Conservation (phyloP, 2,329 filamentous ascomycete genomes). For the Pseudogymnoascus sp. region DNA sequence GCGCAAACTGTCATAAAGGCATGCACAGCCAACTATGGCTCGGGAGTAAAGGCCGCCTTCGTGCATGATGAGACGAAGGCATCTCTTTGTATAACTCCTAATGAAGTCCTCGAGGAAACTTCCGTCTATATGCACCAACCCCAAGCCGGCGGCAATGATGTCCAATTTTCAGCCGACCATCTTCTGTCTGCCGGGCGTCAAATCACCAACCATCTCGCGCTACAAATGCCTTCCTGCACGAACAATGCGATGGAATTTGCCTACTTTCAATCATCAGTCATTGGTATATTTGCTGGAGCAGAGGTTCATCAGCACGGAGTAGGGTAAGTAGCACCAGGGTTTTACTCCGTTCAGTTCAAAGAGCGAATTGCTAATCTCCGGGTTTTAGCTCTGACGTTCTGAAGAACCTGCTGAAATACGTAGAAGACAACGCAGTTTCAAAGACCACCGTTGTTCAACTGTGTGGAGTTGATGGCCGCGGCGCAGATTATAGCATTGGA, state of each 20-base stretch:
- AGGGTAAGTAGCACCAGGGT: not conserved
- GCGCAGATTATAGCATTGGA: not conserved
- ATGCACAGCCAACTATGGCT: not conserved
- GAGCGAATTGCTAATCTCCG: not conserved
- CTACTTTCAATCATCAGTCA: not conserved
- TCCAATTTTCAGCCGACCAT: not conserved
- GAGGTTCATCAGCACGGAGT: not conserved
- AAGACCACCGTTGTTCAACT: constrained; percentile 2
- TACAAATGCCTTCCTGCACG: not conserved
- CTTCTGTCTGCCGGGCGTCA: not conserved
- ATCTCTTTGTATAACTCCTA: not conserved
- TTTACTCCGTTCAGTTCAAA: not conserved
- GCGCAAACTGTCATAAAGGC: not conserved
- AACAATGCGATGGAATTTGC: not conserved
- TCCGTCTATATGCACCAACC: not conserved
- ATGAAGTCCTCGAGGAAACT: not conserved
- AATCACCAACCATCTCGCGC: not conserved
- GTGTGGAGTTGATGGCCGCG: constrained; percentile 10
- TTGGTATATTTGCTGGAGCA: constrained; percentile 7
- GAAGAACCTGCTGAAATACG: not conserved
- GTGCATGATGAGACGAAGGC: not conserved
- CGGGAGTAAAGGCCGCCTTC: not conserved
- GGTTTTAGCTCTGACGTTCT: not conserved
- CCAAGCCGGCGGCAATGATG: not conserved
- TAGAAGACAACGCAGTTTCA: not conserved